Base-by-base conservation (phyloP, 2,329 filamentous ascomycete species). In the Neobulgaria alba region DNA sequence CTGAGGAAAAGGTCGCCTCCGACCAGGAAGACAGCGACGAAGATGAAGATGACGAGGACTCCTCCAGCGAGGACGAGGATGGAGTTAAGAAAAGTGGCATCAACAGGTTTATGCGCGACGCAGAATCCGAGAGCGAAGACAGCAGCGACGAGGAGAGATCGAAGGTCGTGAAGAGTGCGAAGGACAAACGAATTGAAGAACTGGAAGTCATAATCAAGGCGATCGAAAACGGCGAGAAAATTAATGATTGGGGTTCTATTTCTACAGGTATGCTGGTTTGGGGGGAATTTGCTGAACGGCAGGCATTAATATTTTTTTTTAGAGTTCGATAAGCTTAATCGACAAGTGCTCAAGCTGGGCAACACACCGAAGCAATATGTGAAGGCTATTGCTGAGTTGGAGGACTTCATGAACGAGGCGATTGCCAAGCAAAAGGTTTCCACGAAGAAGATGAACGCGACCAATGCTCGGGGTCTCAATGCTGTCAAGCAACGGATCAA, bases 401-500 rank as follows among this genome's bases (percentile, higher is more conserved):
- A 98, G 68, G 89, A 94, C 57, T 79, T 84, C 61, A 85, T 95
- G 74, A 89, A 89, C 61, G 93, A 98, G 71, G 82, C 89, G 17
- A 77, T 94, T 51, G 79, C 88, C 57, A 95, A 95, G 75, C 86
- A 94, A 63, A 98, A 98, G 73, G 85, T 93, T 54, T 85, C 85
- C 2, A 79, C 82, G 49, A 95, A 95, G 79, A 96, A 95, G 76
- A 95, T 96, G 89, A 98, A 95, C 69, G 88, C 89, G 48, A 92
- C 82, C 60, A 93, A 90, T 61, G 84, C 88, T 52, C 86, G 88
- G 67, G 88, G 89, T 58, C 77, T 98, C 59, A 98, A 96, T 64
- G 87, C 89, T 48, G 85, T 96, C 60, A 94, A 95, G 70, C 92
- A 98, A 66, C 89, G 89, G 69, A 87, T 98, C 71, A 89, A 90